Base-by-base conservation (phyloP, 768 basidiomycete species). In the Termitomyces bulborhizus region DNA sequence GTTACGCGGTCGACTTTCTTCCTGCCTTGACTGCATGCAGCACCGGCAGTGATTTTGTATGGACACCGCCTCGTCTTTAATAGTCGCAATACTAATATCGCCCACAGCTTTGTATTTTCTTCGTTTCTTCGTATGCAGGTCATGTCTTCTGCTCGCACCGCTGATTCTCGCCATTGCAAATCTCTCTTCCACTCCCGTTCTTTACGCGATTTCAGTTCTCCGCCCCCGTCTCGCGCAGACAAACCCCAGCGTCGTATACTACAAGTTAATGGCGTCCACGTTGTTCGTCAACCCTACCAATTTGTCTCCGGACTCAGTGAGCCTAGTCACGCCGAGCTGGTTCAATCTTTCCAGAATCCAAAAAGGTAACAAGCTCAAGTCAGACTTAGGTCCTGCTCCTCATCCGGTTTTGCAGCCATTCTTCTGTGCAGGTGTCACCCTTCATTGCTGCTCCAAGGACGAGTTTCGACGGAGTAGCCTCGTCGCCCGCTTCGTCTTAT, bases 161-260 rank as follows among this genome's bases (percentile, higher is more conserved):
- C 31, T 26, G 58, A 57, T n/a, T 37, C 53, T 51, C 53, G 53
- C 39, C 47, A 57, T 39, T 49, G 37, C 26, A 39, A 40, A 36
- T 40, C 59, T 51, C 57, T 59, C 51, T 48, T 55, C 9, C 51
- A 59, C 31, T 57, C 59, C 34, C 57, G 55, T 40, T 62, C 57
- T 48, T 41, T 62, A 24, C 55, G 54, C 44, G 63, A 64, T 53
- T 56, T 63, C 37, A 53, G 42, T 36, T 46, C 52, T 39, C 54
- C 53, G 21, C 54, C 59, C 15, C 36, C 50, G 26, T 41, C 57
- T 21, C 41, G 36, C 31, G 51, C 54, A 24, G 57, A 58, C 31
- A 57, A 60, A 44, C 56, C 58, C 32, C 52, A 53, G 26, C 53
- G 47, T 21, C 59, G 53, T 34, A 31, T 51, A 15, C 26, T 55